Evolutionary conservation across 352 stramenopile species (phyloP), one percentile per base, ranked within the genome.

Genomic region (Achlya hypogyna): DNA sequence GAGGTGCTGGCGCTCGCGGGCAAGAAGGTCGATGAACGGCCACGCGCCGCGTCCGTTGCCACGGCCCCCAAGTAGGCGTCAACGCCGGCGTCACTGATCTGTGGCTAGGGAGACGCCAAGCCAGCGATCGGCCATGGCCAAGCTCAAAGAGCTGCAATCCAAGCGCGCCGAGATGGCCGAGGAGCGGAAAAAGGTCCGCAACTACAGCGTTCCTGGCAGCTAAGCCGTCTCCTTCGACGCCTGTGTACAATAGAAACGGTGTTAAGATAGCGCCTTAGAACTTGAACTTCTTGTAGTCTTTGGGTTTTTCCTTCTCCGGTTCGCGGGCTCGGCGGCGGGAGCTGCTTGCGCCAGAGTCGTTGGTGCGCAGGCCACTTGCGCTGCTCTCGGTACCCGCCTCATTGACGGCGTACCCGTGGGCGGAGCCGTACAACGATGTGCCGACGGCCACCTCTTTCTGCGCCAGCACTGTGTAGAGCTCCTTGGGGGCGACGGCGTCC

Each of bases 271-370:
- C n/a, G n/a, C n/a, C n/a, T 71, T 86, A 92, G 70, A 92, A 92
- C 72, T 92, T 92, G 65, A 89, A 92, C 62, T 89, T 81, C 72
- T 91, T 91, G 72, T 84, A 78, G 66, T 88, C 89, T 73, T 89
- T 89, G 72, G 76, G 81, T 74, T 90, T 88, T 53, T 90, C 79
- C 3, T 73, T 82, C 75, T 90, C 88, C 56, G 70, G 70, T 66
- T 82, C 86, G 70, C 88, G 89, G 67, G 87, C 88, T 74, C 88
- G 88, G 62, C 78, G 81, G 29, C 75, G 69, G 2, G 70, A 72
- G 40, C 87, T 78, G 25, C 86, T 77, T 35, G 84, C 77, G 40
- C 88, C 81, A 38, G 63, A 69, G 0, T 78, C 69, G 23, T 76
- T 63, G 0, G 72, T 63, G 5, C 75, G 74, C 3, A 73, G 73